Base-by-base conservation (phyloP, 1,284 basidiomycete genomes). In the Fomitopsis schrenkii region DNA sequence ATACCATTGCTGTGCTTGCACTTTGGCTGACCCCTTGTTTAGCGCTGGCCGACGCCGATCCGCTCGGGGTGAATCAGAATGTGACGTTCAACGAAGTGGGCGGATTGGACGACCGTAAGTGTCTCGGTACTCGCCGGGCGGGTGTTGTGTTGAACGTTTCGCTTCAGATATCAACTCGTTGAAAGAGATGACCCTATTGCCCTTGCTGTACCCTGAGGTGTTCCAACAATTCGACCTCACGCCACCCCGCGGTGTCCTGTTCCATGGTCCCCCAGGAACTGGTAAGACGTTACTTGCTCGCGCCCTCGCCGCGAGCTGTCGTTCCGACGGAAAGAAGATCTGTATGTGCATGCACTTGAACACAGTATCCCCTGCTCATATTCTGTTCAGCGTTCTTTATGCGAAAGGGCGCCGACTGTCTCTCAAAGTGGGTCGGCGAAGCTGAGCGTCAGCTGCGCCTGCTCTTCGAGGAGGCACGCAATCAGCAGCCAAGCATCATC, bases 351-450 rank as follows among this genome's bases (percentile, higher is more conserved):
- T 3, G 26, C 22, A 62, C 63, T 55, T 55, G n/a, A 40, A 33
- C 53, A 19, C 54, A 57, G 10, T 10, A 22, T 8, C 30, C 44
- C 10, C 54, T 55, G 59, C 38, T 52, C 22, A 57, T 22, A 63
- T 33, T 48, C 44, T 59, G 19, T 59, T 53, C 45, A 95, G 93
- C 95, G 2, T 99, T 99, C 81, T 99, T 98, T 82, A 99, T 99
- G 97, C 92, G 97, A 56, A 99, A 99, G 77, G 97, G 97, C 44
- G 97, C 97, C 26, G 97, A 99, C 75, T 95, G 94, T 67, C 82
- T 99, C 30, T 97, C 95, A 7, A 99, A 99, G 78, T 99, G 97
- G 97, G 97, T 99, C 12, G 97, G 97, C 62, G 97, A 99, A 77
- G 97, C 97, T 2, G 97, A 99, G 72, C 87, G 97, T 3, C 97